Base-by-base conservation (phyloP, 2,329 filamentous ascomycete species). In the Colletotrichum scovillei region DNA sequence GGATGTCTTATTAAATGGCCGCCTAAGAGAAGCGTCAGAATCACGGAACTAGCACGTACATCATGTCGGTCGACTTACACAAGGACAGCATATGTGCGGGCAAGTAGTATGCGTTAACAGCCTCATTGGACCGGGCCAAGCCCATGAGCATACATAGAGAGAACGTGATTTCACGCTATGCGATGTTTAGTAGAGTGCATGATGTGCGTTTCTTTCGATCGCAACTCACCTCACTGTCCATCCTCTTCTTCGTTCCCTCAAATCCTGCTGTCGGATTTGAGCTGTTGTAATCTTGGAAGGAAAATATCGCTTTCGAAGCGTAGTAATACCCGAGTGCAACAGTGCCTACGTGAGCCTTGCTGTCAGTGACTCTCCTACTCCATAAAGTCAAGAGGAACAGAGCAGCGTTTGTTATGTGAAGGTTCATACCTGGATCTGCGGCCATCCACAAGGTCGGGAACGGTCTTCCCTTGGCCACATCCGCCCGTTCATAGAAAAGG, bases 261-360 rank as follows among this genome's bases (percentile, higher is more conserved):
- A 74, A 74, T 4, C 69, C 73, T 2, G 58, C 57, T 32, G 49
- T 57, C 4, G 63, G 19, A 32, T 72, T 60, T 4, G 72, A 58
- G 35, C 53, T 69, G 19, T 70, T 75, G 64, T 74, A 69, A 16
- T 69, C 65, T 2, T 67, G 75, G n/a, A 77, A 69, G 52, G 62
- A 74, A 19, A 76, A 72, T 7, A 77, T 65, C 16, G 72, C 67
- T 14, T 60, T 75, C 0, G 73, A 59, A 1, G 81, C 77, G 62
- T 83, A 80, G 28, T 83, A 84, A 63, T 84, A 82, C 56, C 83
- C 82, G 74, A 83, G 70, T 12, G 80, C 82, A 26, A 84, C 79
- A 1, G 82, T 82, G 80, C 12, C 22, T 53, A 19, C n/a, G 9
- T 35, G 1, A 24, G 65, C 74, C 22, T 32, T 42, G 14, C 38